These are phyloP conservation scores for Aspergillus neotritici DNA, from an alignment of 2,329 filamentous ascomycete species.

Conservation along the genomic window DNA sequence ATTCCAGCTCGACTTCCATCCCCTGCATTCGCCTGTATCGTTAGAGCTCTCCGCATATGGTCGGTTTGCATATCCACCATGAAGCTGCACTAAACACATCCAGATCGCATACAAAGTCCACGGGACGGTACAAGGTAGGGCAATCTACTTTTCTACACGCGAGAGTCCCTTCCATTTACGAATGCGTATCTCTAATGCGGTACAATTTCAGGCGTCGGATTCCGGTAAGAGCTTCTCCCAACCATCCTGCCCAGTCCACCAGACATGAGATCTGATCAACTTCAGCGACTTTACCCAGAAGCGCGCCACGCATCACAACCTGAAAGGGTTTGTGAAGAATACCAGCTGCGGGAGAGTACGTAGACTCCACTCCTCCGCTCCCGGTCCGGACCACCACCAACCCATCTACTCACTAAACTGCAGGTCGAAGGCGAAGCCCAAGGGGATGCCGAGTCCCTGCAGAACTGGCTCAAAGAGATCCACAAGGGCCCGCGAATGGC, in stretches of 20 bases:
- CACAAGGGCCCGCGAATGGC: slow-evolving; percentile 68
- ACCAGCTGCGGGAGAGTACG: slow-evolving; percentile 42
- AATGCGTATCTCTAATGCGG: slow-evolving; percentile 1
- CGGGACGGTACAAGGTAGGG: slow-evolving; percentile 63
- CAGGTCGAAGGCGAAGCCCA: slow-evolving; percentile 90
- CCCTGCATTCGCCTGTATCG: not conserved
- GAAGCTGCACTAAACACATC: slow-evolving; percentile 4
- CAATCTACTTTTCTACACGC: not conserved
- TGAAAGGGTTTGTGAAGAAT: slow-evolving; percentile 48
- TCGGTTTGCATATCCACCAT: slow-evolving; percentile 5
- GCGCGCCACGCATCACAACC: slow-evolving; percentile 36
- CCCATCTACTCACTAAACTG: not conserved
- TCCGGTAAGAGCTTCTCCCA: slow-evolving; percentile 21
- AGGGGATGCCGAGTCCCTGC: slow-evolving; percentile 59
- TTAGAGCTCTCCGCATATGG: not conserved
- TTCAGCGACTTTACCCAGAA: slow-evolving; percentile 40
- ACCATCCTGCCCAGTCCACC: not conserved
- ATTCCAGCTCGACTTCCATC: not conserved
- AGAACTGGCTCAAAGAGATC: slow-evolving; percentile 67
- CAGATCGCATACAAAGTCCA: slow-evolving; percentile 49
- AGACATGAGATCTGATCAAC: not conserved
- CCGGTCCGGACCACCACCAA: too few species aligned
- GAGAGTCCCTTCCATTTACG: not conserved
- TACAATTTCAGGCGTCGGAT: slow-evolving; percentile 25
- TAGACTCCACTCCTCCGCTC: slow-evolving; percentile 3